Conservation (phyloP, 192 early-diverging fungal species). For the Coemansia sp. region DNA sequence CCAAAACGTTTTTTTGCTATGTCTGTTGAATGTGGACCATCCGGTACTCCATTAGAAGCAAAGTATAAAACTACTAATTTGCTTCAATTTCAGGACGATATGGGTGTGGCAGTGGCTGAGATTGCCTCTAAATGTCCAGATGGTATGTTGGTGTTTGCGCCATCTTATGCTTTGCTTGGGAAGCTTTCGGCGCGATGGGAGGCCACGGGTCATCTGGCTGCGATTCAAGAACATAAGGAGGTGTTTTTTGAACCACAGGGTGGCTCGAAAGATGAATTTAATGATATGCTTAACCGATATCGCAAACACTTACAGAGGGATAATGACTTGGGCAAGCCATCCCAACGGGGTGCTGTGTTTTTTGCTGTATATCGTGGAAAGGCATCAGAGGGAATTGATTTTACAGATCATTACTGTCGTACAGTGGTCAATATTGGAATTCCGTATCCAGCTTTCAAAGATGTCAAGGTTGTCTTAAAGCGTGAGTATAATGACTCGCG, state of each 20-base stretch:
- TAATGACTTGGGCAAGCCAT: slow-evolving; percentile 1
- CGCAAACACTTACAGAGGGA: slow-evolving; percentile 26
- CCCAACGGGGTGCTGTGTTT: slow-evolving; percentile 34
- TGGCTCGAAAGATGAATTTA: slow-evolving; percentile 38
- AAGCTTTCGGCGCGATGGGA: slow-evolving; percentile 50
- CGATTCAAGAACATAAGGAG: slow-evolving; percentile 29
- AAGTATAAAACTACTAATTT: slow-evolving; percentile 43
- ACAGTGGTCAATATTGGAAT: slow-evolving; percentile 59
- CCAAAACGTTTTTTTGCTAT: slow-evolving; percentile 59
- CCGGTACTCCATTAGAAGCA: slow-evolving; percentile 40
- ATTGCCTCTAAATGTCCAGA: slow-evolving; percentile 42
- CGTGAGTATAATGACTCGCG: slow-evolving; percentile 52
- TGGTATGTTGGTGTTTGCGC: slow-evolving; percentile 52
- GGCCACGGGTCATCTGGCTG: slow-evolving; percentile 21
- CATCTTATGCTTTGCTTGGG: slow-evolving; percentile 48
- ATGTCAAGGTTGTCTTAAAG: slow-evolving; percentile 56
- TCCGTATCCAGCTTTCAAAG: slow-evolving; percentile 56
- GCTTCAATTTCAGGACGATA: slow-evolving; percentile 57
- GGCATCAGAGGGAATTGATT: slow-evolving; percentile 54
- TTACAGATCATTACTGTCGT: slow-evolving; percentile 49
- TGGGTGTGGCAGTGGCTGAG: slow-evolving; percentile 48
- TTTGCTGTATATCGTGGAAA: slow-evolving; percentile 59
- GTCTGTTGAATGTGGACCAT: slow-evolving; percentile 56
- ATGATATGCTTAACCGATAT: slow-evolving; percentile 39
- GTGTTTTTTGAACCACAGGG: slow-evolving; percentile 49